Conservation (phyloP, 129 eudicot genomes). For the Flaveria sonorensis region DNA sequence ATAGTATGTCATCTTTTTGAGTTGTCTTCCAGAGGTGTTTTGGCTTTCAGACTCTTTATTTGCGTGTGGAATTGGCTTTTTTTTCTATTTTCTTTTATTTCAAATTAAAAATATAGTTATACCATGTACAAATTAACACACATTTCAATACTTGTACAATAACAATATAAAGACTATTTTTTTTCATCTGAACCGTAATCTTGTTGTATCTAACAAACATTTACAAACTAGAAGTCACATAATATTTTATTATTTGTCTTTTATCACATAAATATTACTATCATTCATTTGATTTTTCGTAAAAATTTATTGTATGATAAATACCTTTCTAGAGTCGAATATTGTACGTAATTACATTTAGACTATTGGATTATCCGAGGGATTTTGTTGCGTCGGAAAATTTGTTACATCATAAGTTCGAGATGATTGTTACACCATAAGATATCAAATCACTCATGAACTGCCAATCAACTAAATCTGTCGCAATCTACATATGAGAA, state of each 20-base stretch:
- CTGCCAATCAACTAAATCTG: too few species aligned
- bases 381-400: too few species aligned
- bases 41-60: too few species aligned
- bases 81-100: neutral
- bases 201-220: neutral
- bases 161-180: neutral
- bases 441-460: too few species aligned
- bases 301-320: neutral
- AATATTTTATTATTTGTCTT: neutral
- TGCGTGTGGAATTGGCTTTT: neutral
- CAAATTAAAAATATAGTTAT: neutral
- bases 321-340: too few species aligned
- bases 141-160: neutral
- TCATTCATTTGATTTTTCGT: neutral
- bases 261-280: neutral
- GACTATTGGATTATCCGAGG: too few species aligned
- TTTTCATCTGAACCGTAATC: neutral
- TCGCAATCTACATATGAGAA: too few species aligned
- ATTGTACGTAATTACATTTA: too few species aligned
- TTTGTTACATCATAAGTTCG: too few species aligned
- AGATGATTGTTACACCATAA: neutral
- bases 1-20: conserved; percentile 5
- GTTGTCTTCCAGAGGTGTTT: neutral
- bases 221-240: neutral
- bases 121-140: neutral